A percentile compares a stretch with the other conserved stretches of the same genome.
phyloP scores from a whole-genome alignment of 768 basidiomycete genomes.

The Aureoboletus auriporus region DNA sequence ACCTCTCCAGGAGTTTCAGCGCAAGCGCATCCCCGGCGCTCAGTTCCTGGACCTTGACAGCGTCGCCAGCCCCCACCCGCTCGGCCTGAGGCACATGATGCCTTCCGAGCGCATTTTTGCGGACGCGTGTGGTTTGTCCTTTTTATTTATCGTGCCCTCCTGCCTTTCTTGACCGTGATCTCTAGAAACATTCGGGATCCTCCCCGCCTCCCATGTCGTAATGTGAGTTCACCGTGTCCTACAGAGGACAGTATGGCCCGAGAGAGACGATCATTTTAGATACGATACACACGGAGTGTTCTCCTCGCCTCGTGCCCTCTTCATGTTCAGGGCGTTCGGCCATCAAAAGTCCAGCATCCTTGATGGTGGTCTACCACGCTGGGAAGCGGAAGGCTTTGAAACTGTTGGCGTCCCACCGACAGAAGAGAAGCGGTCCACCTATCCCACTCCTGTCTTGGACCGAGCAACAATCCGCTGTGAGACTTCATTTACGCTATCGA shows the following conservation, averaged over 20 bases:
- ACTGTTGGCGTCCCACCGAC: slow-evolving; percentile 36
- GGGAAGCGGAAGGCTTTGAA: slow-evolving; percentile 65
- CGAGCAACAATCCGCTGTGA: slow-evolving; percentile 43
- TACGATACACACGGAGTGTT: slow-evolving; percentile 93
- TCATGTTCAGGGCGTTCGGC: slow-evolving; percentile 91
- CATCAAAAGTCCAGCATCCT: slow-evolving; percentile 84
- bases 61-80: slow-evolving; percentile 66
- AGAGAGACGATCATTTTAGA: slow-evolving; percentile 34
- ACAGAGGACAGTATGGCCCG: background rate
- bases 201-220: slow-evolving; percentile 72
- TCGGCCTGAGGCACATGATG: slow-evolving; percentile 94
- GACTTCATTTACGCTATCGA: slow-evolving; percentile 30
- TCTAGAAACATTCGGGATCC: slow-evolving; percentile 68
- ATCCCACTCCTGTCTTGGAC: slow-evolving; percentile 53
- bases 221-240: slow-evolving; percentile 44
- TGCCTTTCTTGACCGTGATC: slow-evolving; percentile 6
- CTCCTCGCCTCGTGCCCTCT: slow-evolving; percentile 87
- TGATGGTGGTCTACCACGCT: slow-evolving; percentile 88
- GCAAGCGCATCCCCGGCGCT: slow-evolving; percentile 66
- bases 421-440: slow-evolving; percentile 30
- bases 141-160: slow-evolving; percentile 1
- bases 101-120: slow-evolving; percentile 70
- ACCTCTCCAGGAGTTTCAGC: slow-evolving; percentile 62
- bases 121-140: slow-evolving; percentile 67
- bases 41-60: slow-evolving; percentile 78